These are phyloP conservation scores for Trichoderma cornu-damae DNA, from an alignment of 2,329 filamentous ascomycete species.

Conservation along the genomic window DNA sequence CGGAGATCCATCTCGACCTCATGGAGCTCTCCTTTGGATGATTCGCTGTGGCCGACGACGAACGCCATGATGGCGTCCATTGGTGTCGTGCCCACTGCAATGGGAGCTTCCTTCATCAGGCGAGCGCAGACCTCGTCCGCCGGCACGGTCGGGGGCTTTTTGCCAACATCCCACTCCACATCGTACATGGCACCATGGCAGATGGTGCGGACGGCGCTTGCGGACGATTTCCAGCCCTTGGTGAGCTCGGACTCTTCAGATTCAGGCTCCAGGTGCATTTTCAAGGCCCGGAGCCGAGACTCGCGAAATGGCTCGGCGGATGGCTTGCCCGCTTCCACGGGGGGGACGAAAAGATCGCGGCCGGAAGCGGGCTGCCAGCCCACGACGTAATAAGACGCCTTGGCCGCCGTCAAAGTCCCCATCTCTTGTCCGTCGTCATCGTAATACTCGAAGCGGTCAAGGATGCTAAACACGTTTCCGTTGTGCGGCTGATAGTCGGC, in stretches of 20 bases:
- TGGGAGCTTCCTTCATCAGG: background rate
- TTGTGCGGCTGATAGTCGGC: slow-evolving; percentile 39
- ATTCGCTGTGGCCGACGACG: no score
- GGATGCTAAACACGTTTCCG: slow-evolving; percentile 38
- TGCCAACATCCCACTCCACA: slow-evolving; percentile 31
- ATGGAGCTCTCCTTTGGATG: slow-evolving; percentile 7
- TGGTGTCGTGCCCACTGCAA: slow-evolving; percentile 25
- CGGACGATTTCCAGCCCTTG: background rate
- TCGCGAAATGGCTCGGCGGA: no score
- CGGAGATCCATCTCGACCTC: slow-evolving; percentile 13
- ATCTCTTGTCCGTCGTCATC: slow-evolving; percentile 23
- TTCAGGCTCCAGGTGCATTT: no score
- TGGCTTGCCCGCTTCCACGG: no score
- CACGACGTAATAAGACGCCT: slow-evolving; percentile 36
- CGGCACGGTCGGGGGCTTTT: slow-evolving; percentile 3
- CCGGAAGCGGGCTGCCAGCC: no score
- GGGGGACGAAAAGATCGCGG: no score
- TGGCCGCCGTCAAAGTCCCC: no score
- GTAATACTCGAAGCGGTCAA: slow-evolving; percentile 37
- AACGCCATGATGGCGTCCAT: slow-evolving; percentile 37
- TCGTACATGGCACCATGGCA: slow-evolving; percentile 38
- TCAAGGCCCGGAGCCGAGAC: no score
- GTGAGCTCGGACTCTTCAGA: no score
- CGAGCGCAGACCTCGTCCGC: background rate
- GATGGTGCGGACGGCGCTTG: slow-evolving; percentile 21